These are phyloP conservation scores for Datura wrightii DNA, from an alignment of 257 asterid species.

Conservation along the genomic window DNA sequence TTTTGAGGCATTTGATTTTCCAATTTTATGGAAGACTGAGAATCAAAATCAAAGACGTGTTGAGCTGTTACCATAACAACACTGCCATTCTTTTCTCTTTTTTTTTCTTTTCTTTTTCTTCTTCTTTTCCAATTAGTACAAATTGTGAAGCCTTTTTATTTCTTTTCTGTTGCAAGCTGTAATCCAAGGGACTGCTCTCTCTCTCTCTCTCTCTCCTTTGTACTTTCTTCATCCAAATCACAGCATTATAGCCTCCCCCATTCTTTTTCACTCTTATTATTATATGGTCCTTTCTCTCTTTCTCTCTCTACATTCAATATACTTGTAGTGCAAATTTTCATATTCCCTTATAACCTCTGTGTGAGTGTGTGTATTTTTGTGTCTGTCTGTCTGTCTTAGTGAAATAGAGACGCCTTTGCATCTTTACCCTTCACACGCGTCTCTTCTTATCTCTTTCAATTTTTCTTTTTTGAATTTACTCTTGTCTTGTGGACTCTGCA, in stretches of 20 bases:
- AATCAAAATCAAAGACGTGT: constrained; percentile 58
- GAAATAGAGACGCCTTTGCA: constrained; percentile 27
- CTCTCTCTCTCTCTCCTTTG: constrained; percentile 14
- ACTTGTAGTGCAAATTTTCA: constrained; percentile 14
- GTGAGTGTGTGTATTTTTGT: neutral
- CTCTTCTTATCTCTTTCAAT: constrained; percentile 27
- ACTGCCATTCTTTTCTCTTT: neutral
- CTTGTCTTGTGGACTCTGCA: neutral
- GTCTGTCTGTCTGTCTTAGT: constrained; percentile 28
- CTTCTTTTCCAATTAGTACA: neutral
- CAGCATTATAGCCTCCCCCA: neutral
- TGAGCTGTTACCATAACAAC: constrained; percentile 56
- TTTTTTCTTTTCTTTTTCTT: neutral
- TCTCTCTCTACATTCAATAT: constrained; percentile 18
- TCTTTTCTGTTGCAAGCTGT: constrained; percentile 19
- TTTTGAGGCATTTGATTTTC: constrained; percentile 35
- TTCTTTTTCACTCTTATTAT: neutral
- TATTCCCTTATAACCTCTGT: neutral
- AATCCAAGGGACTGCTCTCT: constrained; percentile 1
- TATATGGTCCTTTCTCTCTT: neutral
- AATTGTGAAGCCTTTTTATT: neutral
- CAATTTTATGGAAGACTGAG: constrained; percentile 17
- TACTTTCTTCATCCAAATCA: constrained; percentile 39
- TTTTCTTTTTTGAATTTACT: neutral
- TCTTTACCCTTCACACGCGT: neutral